phyloP scores from a whole-genome alignment of 345 rosid species.

The Lepidium sativum region DNA sequence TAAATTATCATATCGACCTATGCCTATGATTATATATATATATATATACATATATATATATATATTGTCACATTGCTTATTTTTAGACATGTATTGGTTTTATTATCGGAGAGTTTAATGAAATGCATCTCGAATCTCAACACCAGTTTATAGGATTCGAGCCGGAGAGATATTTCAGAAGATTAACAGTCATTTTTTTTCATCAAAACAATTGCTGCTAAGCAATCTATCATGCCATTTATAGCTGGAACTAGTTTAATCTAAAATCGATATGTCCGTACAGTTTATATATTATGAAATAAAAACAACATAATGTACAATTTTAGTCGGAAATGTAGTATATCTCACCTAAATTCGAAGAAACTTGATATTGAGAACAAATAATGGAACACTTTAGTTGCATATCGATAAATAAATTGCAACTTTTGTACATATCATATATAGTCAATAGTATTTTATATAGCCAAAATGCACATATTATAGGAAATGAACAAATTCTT shows the following conservation, averaged over 20 bases:
- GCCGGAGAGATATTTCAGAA: conserved; percentile 8
- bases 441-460: background rate
- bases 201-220: background rate
- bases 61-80: background rate
- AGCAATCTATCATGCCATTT: conserved; percentile 6
- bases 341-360: too few relatives aligned
- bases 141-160: conserved; percentile 12
- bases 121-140: conserved; percentile 17
- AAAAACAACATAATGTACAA: background rate
- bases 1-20: conserved; percentile 6
- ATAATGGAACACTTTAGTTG: background rate
- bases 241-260: background rate
- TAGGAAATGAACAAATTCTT: too few relatives aligned
- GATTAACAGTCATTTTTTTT: conserved; percentile 9
- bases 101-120: background rate
- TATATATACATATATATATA: background rate
- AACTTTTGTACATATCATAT: too few relatives aligned
- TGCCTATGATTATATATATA: conserved; percentile 6
- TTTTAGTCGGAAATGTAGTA: too few relatives aligned
- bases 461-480: background rate
- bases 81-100: too few relatives aligned
- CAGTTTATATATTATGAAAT: background rate
- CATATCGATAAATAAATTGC: background rate
- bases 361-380: background rate
- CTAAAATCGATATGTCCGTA: conserved; percentile 1